These are phyloP conservation scores for Orbilia ellipsospora DNA, from an alignment of 2,329 filamentous ascomycete species.

Conservation along the genomic window DNA sequence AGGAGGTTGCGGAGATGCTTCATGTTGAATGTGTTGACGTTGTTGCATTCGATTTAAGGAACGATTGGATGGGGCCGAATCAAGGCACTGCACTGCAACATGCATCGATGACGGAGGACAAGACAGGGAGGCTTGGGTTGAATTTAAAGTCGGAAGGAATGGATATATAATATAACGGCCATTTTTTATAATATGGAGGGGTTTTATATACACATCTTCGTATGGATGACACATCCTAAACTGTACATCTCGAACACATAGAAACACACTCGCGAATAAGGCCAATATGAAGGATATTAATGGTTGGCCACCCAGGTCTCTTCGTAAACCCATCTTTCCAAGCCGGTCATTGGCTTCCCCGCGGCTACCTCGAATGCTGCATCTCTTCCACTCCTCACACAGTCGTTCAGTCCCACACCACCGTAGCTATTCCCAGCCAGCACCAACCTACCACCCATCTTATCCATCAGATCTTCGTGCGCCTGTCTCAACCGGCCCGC, in stretches of 20 bases:
- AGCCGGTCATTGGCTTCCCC: constrained; percentile 61
- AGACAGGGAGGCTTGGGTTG: no score
- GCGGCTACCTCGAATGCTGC: constrained; percentile 65
- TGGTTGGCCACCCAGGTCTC: constrained; percentile 54
- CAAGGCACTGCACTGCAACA: no score
- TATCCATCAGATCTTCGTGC: constrained; percentile 59
- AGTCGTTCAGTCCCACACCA: constrained; percentile 68
- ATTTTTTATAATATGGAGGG: no score
- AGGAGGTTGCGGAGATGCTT: constrained; percentile 24
- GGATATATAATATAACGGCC: no score
- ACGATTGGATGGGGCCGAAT: background rate
- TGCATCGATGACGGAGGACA: no score
- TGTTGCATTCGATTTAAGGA: constrained; percentile 30
- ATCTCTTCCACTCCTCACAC: constrained; percentile 69
- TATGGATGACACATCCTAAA: no score
- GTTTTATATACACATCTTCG: no score
- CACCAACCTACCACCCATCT: constrained; percentile 59
- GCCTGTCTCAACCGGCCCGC: constrained; percentile 68
- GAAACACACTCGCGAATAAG: background rate
- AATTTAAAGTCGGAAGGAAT: no score
- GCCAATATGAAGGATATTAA: no score
- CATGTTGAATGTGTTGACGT: constrained; percentile 44
- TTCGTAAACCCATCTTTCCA: constrained; percentile 61
- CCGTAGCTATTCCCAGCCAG: constrained; percentile 68
- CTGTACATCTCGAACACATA: no score